Base-by-base conservation (phyloP, 352 stramenopile species). In the Phytophthora melonis region DNA sequence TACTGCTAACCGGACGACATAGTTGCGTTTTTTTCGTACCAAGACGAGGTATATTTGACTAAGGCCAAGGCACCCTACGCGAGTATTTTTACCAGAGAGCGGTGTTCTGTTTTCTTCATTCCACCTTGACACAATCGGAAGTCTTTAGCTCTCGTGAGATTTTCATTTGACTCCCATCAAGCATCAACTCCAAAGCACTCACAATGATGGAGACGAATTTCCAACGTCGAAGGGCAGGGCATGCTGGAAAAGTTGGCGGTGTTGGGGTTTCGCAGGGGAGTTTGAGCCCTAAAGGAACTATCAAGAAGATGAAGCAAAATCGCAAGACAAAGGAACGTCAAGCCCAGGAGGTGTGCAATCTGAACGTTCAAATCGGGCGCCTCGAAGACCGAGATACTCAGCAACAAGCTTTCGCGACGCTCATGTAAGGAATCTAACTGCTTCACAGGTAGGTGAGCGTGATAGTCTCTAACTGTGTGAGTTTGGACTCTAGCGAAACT, bases 341-440 rank as follows among this genome's bases (percentile, higher is more conserved):
- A 23, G n/a, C 56, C 3, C 66, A 80, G 19, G 77, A 72, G 23
- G 75, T 91, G 32, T 74, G 43, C 8, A 79, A 81, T 21, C 64
- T 92, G 4, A 89, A 80, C 50, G 62, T 77, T 23, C 57, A 77
- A 58, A 83, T 93, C n/a, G 78, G 81, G 7, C 85, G 82, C 13
- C 71, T 93, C 5, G 84, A 93, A 63, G 84, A 93, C 45, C 79
- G 80, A 18, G 86, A 93, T 50, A 93, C 84, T 1, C 86, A 93
- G 57, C 86, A 90, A 8, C 79, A 85, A 73, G 81, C 86, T 5
- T 92, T 92, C 41, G 63, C 70, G 1, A 71, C 66, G 0, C 70
- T 91, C 13, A 63, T 92, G 84, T 92, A 56, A 25, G 72, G 39
- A 45, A 14, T 23, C 50, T 73, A 23, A 34, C 23, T 10, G 5